These are phyloP conservation scores for Helianthus tuberosus DNA, from an alignment of 129 eudicot species.

Conservation along the genomic window DNA sequence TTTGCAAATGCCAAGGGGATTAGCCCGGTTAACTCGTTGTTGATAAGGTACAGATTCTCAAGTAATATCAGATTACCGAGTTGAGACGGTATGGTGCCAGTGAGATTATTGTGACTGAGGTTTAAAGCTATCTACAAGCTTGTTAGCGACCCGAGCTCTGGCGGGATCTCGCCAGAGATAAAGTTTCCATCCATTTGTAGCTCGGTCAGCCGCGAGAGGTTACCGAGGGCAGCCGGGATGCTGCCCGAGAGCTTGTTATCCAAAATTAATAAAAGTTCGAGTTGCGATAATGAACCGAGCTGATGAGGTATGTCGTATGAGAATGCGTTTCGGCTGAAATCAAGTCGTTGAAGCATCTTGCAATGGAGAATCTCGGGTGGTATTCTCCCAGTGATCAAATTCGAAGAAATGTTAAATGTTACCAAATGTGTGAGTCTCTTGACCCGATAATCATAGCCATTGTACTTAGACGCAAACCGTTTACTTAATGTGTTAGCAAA, in stretches of 20 bases:
- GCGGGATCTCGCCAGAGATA: constrained; percentile 77
- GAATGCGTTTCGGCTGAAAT: constrained; percentile 77
- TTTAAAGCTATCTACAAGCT: constrained; percentile 85
- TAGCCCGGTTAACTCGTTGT: constrained; percentile 76
- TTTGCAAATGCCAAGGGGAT: constrained; percentile 81
- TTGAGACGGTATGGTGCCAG: constrained; percentile 77
- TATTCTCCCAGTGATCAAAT: constrained; percentile 65
- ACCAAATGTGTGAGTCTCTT: constrained; percentile 64
- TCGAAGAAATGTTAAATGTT: constrained; percentile 74
- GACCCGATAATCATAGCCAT: constrained; percentile 87
- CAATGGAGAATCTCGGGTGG: constrained; percentile 71
- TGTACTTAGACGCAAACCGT: constrained; percentile 73
- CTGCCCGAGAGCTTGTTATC: constrained; percentile 76
- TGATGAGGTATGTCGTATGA: constrained; percentile 58
- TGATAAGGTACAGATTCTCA: constrained; percentile 65
- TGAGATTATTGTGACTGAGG: constrained; percentile 76
- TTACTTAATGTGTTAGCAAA: constrained; percentile 87
- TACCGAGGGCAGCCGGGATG: constrained; percentile 73
- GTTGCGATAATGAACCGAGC: constrained; percentile 67
- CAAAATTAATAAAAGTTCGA: constrained; percentile 77
- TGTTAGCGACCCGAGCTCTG: constrained; percentile 71
- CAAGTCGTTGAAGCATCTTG: constrained; percentile 83
- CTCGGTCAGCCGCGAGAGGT: constrained; percentile 79
- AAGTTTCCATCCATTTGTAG: constrained; percentile 90
- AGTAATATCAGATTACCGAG: constrained; percentile 81